These are phyloP conservation scores for Candida boidinii DNA, from an alignment of 805 yeast species.

Conservation along the genomic window DNA sequence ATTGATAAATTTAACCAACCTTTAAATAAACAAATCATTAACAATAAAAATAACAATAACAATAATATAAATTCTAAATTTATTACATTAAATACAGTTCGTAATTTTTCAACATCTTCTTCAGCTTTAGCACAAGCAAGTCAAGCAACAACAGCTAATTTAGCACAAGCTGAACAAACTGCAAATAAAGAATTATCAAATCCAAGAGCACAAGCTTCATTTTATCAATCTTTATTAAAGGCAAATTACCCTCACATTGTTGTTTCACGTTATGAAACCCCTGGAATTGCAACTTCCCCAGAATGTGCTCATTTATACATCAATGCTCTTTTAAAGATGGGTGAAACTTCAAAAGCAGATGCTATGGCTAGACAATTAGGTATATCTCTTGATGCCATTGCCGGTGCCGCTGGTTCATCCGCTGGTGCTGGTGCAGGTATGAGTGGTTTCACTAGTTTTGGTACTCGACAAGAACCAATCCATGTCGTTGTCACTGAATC, in stretches of 20 bases:
- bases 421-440: slow-evolving; percentile 11
- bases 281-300: slow-evolving; percentile 78
- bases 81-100: too few relatives aligned
- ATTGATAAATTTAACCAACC: too few relatives aligned
- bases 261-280: slow-evolving; percentile 87
- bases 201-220: slow-evolving; percentile 71
- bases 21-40: too few relatives aligned
- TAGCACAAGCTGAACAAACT: slow-evolving; percentile 67
- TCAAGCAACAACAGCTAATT: slow-evolving; percentile 17
- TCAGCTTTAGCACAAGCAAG: not conserved
- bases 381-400: slow-evolving; percentile 18
- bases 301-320: slow-evolving; percentile 75
- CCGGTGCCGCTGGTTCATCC: slow-evolving; percentile 7
- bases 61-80: too few relatives aligned
- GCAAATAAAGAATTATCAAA: slow-evolving; percentile 73
- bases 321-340: slow-evolving; percentile 72
- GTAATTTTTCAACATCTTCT: not conserved
- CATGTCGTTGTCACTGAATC: slow-evolving; percentile 92
- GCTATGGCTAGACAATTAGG: slow-evolving; percentile 43
- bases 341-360: slow-evolving; percentile 72
- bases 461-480: slow-evolving; percentile 73
- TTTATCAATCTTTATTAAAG: slow-evolving; percentile 64
- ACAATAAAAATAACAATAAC: too few relatives aligned
- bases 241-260: slow-evolving; percentile 94
- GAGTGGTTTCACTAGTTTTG: slow-evolving; percentile 23